Conservation (phyloP, 371 early-diverging fungal species). For the Encephalitozoon hellem region DNA sequence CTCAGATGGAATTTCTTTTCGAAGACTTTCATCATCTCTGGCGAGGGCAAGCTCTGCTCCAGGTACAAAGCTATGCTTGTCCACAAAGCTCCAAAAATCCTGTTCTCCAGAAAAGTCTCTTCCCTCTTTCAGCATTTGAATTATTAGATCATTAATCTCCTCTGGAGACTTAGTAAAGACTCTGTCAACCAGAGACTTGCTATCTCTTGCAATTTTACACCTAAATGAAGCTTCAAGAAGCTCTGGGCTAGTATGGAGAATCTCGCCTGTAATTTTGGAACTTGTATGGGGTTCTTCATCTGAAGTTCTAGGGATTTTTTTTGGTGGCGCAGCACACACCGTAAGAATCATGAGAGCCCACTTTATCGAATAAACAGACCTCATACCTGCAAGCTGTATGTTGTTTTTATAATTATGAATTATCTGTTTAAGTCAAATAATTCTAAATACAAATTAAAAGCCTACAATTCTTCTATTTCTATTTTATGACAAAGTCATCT, state of each 20-base stretch:
- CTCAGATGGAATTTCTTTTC: no score
- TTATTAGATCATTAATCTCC: background rate
- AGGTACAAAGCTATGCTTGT: background rate
- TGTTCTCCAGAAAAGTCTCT: background rate
- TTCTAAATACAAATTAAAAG: background rate
- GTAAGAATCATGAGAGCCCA: background rate
- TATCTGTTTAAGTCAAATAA: background rate
- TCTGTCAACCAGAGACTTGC: background rate
- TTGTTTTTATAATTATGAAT: background rate
- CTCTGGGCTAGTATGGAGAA: background rate
- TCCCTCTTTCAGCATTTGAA: background rate
- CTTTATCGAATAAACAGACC: background rate
- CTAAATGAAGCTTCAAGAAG: background rate
- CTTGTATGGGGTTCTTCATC: no score
- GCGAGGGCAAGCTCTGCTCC: background rate
- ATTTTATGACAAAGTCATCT: background rate
- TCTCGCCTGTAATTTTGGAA: background rate
- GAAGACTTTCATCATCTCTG: background rate
- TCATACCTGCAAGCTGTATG: background rate
- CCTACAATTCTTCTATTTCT: no score
- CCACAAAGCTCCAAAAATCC: slow-evolving; percentile 1
- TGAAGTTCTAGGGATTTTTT: no score
- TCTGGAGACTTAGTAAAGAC: background rate
- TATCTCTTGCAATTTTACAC: background rate
- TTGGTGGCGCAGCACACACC: background rate